phyloP scores from a whole-genome alignment of 345 rosid species.

The Eucalyptus cloeziana region DNA sequence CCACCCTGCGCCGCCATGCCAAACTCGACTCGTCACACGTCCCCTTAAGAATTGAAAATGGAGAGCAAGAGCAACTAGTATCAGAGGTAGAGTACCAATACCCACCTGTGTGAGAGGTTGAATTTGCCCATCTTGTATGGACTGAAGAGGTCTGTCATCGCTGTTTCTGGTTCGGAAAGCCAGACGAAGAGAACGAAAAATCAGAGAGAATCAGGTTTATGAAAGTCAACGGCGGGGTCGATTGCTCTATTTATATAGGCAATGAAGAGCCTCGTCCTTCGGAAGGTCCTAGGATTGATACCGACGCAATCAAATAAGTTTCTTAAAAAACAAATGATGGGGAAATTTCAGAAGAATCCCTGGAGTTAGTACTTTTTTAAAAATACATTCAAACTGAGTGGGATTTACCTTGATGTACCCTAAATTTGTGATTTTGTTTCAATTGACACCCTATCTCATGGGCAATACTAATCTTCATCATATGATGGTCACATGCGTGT shows the following conservation, averaged over 20 bases:
- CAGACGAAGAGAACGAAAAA: background rate
- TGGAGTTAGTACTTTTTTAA: background rate
- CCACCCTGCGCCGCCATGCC: background rate
- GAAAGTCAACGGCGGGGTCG: background rate
- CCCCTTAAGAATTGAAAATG: background rate
- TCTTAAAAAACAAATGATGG: background rate
- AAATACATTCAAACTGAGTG: background rate
- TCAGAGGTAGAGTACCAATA: background rate
- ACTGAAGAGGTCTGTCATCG: background rate
- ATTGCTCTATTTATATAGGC: background rate
- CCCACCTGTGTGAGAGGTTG: background rate
- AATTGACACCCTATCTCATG: background rate
- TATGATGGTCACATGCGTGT: accelerated
- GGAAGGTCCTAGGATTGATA: background rate
- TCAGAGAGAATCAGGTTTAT: background rate
- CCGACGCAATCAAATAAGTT: background rate
- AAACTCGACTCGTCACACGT: background rate
- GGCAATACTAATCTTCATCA: background rate
- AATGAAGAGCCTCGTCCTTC: background rate
- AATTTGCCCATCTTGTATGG: background rate
- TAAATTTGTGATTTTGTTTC: background rate
- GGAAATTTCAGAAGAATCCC: background rate
- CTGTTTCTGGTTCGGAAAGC: background rate
- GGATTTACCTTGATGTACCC: background rate
- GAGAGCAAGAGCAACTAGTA: background rate